Evolutionary conservation across 306 rosid genomes (phyloP).

Genomic region (Rosa rugosa): DNA sequence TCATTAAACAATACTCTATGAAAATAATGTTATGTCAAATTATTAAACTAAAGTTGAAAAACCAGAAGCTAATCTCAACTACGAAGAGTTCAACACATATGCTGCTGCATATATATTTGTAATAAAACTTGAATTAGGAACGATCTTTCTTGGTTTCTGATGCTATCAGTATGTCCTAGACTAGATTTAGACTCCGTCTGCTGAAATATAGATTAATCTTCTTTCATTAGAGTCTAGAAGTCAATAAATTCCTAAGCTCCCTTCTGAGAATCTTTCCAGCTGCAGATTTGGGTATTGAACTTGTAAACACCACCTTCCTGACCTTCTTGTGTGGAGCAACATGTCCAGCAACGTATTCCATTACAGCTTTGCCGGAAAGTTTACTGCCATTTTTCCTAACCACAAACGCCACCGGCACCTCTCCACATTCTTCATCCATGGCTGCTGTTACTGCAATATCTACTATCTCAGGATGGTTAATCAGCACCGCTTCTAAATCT

Average conservation of each 20-base stretch:
- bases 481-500: conserved; percentile 47
- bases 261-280: conserved; percentile 80
- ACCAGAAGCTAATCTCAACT: no score
- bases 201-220: not conserved
- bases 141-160: not conserved
- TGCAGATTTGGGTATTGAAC: conserved; percentile 67
- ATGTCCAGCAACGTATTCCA: conserved; percentile 66
- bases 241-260: conserved; percentile 44
- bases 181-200: not conserved
- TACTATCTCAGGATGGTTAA: conserved; percentile 39
- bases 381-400: conserved; percentile 58
- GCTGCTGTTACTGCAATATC: conserved; percentile 45
- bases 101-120: no score
- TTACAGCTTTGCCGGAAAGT: conserved; percentile 44
- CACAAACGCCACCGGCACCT: conserved; percentile 77
- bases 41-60: no score
- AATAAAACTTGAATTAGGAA: no score
- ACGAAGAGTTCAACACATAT: no score
- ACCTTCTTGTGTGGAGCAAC: conserved; percentile 82
- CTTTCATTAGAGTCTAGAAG: conserved; percentile 48
- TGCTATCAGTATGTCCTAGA: not conserved
- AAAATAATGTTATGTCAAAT: no score
- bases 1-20: no score
- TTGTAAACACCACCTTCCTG: conserved; percentile 72
- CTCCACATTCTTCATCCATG: conserved; percentile 64